Evolutionary conservation across 2,329 filamentous ascomycete species (phyloP).

Genomic region (Talaromyces albobiverticillius): DNA sequence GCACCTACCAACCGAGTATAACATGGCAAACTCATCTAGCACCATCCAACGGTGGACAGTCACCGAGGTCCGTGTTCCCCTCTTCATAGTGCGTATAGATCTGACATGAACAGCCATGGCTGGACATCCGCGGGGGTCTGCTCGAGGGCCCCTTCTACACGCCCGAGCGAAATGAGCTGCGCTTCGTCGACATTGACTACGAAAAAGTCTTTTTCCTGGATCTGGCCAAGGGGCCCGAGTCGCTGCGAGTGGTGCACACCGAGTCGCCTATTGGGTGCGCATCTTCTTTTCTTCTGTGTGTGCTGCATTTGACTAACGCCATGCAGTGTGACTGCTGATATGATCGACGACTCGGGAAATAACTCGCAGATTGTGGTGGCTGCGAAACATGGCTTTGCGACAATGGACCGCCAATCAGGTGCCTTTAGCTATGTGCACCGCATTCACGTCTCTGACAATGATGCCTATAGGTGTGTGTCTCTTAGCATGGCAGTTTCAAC

Average conservation of each 20-base stretch:
- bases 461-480: constrained; percentile 43
- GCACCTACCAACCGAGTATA: too few species aligned
- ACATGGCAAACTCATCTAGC: background rate
- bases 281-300: background rate
- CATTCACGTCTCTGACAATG: constrained; percentile 53
- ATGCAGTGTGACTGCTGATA: constrained; percentile 70
- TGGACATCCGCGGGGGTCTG: constrained; percentile 36
- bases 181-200: constrained; percentile 69
- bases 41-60: constrained; percentile 45
- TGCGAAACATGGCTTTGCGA: constrained; percentile 77
- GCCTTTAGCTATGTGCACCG: constrained; percentile 56
- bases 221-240: constrained; percentile 60
- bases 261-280: constrained; percentile 53
- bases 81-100: constrained; percentile 13
- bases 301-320: constrained; percentile 6
- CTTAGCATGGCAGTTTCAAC: too few species aligned
- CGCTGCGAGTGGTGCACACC: constrained; percentile 57
- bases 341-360: constrained; percentile 51
- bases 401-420: constrained; percentile 64
- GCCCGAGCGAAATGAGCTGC: constrained; percentile 37
- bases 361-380: constrained; percentile 68
- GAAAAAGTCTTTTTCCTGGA: constrained; percentile 70
- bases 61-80: constrained; percentile 35
- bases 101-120: constrained; percentile 31
- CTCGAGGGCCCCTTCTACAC: constrained; percentile 43